Evolutionary conservation across 2,329 filamentous ascomycete species (phyloP).

Genomic region (Penicillium sp.): DNA sequence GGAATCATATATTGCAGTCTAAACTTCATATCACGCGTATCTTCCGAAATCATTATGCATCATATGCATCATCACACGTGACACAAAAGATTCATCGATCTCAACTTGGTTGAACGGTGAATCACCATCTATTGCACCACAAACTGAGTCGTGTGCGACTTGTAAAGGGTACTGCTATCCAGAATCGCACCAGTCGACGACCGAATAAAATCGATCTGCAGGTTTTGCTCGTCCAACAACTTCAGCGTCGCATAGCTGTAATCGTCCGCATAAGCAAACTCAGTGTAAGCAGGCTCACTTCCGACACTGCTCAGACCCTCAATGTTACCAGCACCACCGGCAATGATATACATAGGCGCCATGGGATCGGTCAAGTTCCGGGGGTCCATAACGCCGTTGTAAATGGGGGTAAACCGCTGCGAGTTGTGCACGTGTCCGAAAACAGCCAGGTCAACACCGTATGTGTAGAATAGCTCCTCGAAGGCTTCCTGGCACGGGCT

Average conservation of each 20-base stretch:
- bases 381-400: slow-evolving; percentile 41
- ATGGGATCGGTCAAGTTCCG: slow-evolving; percentile 52
- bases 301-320: slow-evolving; percentile 52
- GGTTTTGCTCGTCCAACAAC: slow-evolving; percentile 46
- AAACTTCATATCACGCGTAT: no score
- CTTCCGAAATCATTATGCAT: no score
- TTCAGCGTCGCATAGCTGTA: slow-evolving; percentile 54
- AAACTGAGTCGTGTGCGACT: slow-evolving; percentile 49
- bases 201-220: slow-evolving; percentile 54
- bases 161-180: slow-evolving; percentile 51
- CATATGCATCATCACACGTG: no score
- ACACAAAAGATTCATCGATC: no score
- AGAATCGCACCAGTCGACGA: slow-evolving; percentile 51
- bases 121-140: slow-evolving; percentile 50
- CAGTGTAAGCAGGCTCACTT: slow-evolving; percentile 44
- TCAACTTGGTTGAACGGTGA: no score
- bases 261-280: slow-evolving; percentile 37
- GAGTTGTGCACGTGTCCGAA: slow-evolving; percentile 62
- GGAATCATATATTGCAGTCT: no score
- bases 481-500: slow-evolving; percentile 53
- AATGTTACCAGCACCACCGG: slow-evolving; percentile 58
- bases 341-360: slow-evolving; percentile 56
- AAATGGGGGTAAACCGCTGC: slow-evolving; percentile 49
- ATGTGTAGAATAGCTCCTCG: slow-evolving; percentile 55
- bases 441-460: slow-evolving; percentile 58